Conservation (phyloP, 805 yeast species). For the Pichia kluyveri region DNA sequence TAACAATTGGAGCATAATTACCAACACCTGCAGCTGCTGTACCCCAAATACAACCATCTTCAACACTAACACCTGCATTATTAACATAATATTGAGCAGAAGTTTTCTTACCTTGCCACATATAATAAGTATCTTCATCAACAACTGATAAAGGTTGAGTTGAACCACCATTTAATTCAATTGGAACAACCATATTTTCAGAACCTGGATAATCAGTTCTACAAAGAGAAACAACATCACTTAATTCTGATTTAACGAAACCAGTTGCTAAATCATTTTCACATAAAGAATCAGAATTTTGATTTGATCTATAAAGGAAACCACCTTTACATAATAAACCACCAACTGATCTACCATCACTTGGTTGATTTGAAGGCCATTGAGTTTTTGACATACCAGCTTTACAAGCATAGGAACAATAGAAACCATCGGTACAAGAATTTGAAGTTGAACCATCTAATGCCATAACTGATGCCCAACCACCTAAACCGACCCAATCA, state of each 20-base stretch:
- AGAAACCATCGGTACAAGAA: constrained; percentile 76
- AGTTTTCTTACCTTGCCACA: constrained; percentile 73
- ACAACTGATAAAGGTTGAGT: constrained; percentile 68
- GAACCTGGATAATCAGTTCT: constrained; percentile 99
- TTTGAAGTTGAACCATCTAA: constrained; percentile 41
- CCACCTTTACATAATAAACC: constrained; percentile 85
- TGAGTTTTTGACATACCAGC: constrained; percentile 99
- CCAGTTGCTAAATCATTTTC: constrained; percentile 77
- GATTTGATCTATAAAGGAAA: constrained; percentile 72
- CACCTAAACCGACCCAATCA: constrained; percentile 63
- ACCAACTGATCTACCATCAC: constrained; percentile 86
- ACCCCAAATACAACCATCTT: constrained; percentile 96
- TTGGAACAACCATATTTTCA: constrained; percentile 96
- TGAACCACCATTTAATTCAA: constrained; percentile 63
- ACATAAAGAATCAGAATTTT: constrained; percentile 61
- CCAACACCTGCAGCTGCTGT: constrained; percentile 69
- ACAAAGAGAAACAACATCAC: constrained; percentile 75
- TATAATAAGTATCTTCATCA: constrained; percentile 65
- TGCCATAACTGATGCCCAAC: constrained; percentile 45
- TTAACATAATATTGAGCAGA: constrained; percentile 96
- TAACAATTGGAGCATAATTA: constrained; percentile 95
- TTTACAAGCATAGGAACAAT: constrained; percentile 97
- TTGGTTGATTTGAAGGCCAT: constrained; percentile 87
- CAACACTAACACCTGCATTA: constrained; percentile 85
- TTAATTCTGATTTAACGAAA: constrained; percentile 52